A percentile compares a stretch with the other conserved stretches of the same genome.
These are phyloP conservation scores for Hemileccinum rubropunctum DNA, from an alignment of 768 basidiomycete species.

Conservation along the genomic window DNA sequence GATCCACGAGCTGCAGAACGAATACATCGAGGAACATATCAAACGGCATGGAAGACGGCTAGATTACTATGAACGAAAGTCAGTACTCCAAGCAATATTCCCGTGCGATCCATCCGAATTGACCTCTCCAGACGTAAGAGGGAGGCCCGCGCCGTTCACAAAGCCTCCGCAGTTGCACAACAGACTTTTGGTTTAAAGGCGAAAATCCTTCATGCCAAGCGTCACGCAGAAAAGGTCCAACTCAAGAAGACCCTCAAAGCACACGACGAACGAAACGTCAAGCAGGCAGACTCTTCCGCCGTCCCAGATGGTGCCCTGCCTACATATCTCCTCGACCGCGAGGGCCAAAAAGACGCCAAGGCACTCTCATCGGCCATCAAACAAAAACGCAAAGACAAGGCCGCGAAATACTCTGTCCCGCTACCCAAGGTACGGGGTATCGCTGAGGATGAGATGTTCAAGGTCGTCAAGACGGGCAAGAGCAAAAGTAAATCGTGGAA, in stretches of 20 bases:
- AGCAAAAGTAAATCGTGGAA: conserved; percentile 97
- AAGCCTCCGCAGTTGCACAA: conserved; percentile 80
- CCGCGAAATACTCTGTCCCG: conserved; percentile 96
- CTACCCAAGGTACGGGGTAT: conserved; percentile 96
- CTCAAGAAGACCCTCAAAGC: conserved; percentile 99
- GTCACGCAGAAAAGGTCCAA: conserved; percentile 96
- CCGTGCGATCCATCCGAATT: not conserved
- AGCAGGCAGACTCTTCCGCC: conserved; percentile 81
- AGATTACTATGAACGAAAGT: conserved; percentile 96
- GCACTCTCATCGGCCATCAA: conserved; percentile 94
- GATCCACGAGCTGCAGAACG: conserved; percentile 60
- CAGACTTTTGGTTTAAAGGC: conserved; percentile 96
- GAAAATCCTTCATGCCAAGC: conserved; percentile 95
- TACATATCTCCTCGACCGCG: conserved; percentile 93
- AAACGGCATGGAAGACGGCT: conserved; percentile 94
- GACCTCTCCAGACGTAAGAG: conserved; percentile 63
- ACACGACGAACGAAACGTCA: conserved; percentile 98
- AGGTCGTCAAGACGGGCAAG: conserved; percentile 97
- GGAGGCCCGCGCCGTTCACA: conserved; percentile 75
- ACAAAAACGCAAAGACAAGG: conserved; percentile 98
- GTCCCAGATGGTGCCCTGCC: conserved; percentile 91
- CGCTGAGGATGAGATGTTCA: conserved; percentile 99
- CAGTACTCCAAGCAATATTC: conserved; percentile 30
- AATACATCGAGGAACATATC: conserved; percentile 99
- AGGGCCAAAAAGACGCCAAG: conserved; percentile 98